Evolutionary conservation across 371 early-diverging fungal species (phyloP).

Genomic region (Coemansia linderi): DNA sequence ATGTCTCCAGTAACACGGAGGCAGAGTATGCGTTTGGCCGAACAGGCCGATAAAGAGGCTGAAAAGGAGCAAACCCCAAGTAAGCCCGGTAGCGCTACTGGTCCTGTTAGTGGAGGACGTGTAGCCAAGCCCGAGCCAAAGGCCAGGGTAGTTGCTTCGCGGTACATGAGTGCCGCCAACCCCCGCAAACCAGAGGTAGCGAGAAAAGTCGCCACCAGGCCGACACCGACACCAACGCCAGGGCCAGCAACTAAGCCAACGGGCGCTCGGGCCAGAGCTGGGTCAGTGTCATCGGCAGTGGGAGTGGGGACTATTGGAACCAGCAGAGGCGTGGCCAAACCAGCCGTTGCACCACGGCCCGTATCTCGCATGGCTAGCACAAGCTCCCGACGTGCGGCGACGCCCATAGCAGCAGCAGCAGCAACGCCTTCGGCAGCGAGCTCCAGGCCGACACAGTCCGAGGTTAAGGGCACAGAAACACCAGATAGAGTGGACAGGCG

Average conservation of each 20-base stretch:
- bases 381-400: background rate
- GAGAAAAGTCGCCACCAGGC: background rate
- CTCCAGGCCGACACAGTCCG: background rate
- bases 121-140: slow-evolving; percentile 36
- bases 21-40: slow-evolving; percentile 29
- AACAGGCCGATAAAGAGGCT: background rate
- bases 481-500: background rate
- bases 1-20: slow-evolving; percentile 36
- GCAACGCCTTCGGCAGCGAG: background rate
- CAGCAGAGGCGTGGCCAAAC: background rate
- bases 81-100: slow-evolving; percentile 11
- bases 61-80: background rate
- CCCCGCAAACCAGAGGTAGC: slow-evolving; percentile 3
- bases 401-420: background rate
- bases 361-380: background rate
- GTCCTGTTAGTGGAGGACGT: slow-evolving; percentile 21
- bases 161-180: slow-evolving; percentile 39
- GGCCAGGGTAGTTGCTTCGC: slow-evolving; percentile 35
- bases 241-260: background rate
- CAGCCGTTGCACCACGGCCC: background rate
- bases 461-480: background rate
- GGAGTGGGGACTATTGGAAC: background rate
- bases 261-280: slow-evolving; percentile 3
- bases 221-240: background rate
- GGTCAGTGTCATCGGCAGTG: background rate